Evolutionary conservation across 768 basidiomycete genomes (phyloP), one percentile per base, ranked within the genome.

Genomic region (Lactarius hatsudake): DNA sequence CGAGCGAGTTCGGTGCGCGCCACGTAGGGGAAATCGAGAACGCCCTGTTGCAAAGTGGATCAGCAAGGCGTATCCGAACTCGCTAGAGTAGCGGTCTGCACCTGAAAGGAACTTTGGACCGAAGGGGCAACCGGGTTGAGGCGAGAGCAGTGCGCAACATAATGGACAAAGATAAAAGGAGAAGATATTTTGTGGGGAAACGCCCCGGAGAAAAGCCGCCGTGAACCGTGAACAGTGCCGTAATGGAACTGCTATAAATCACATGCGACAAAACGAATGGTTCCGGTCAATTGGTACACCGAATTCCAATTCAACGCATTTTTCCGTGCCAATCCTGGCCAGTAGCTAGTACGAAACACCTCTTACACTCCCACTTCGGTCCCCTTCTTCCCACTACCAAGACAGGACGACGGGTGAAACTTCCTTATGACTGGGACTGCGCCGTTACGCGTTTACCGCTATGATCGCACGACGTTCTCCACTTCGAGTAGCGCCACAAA

Each of bases 401-500:
- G 5, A 23, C 12, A 13, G 12, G n/a, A 51, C 48, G 23, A 26
- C 2, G 7, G 23, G 48, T 15, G 23, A 51, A 51, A 51, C 23
- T 23, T 5, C 48, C 23, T 23, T 2, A 51, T 23, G 45, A 51
- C 48, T 51, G 23, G 12, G 23, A 51, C n/a, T 5, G 48, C 3
- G n/a, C 45, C 10, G 10, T 48, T 48, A 23, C n/a, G 10, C 13
- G 4, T 12, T 26, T 6, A 56, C 30, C 23, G 2, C 13, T 59
- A 43, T 38, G 36, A 13, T 42, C 26, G 30, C 58, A 90, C 80
- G 73, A 85, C 89, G 77, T 96, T 93, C 67, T 86, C 82, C 45
- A 98, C 84, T 20, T 83, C 84, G 45, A 99, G 75, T 85, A 98
- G 85, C 23, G 78, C 75, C 73, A 92, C 93, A 72, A 98, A 91